phyloP scores from a whole-genome alignment of 2,329 filamentous ascomycete genomes.

The Aspergillus spinulosporus region DNA sequence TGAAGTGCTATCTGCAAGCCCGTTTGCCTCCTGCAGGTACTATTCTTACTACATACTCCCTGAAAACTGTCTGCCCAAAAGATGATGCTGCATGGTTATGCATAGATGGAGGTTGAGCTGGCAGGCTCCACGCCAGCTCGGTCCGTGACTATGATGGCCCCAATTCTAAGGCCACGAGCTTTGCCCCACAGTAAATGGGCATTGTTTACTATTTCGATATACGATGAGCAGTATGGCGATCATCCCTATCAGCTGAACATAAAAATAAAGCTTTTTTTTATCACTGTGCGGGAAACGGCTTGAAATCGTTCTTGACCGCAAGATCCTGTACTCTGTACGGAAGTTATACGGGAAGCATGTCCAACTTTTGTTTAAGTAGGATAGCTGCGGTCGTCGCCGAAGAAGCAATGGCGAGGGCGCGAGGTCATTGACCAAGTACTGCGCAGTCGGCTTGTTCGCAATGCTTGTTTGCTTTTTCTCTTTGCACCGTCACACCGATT shows the following conservation, averaged over 20 bases:
- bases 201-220: constrained; percentile 19
- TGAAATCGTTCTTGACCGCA: constrained; percentile 5
- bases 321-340: not conserved
- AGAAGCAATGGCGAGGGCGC: not conserved
- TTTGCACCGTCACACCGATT: not conserved
- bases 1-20: constrained; percentile 8
- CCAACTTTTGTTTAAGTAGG: not conserved
- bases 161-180: constrained; percentile 8
- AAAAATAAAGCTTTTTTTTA: not conserved
- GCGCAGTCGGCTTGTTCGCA: not conserved
- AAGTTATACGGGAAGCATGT: not conserved
- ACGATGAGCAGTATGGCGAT: constrained; percentile 21
- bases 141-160: constrained; percentile 10
- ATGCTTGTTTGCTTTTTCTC: constrained; percentile 4
- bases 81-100: constrained; percentile 17
- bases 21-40: constrained; percentile 25
- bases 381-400: not conserved
- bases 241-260: constrained; percentile 17
- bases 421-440: not conserved
- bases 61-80: constrained; percentile 18
- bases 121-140: constrained; percentile 5
- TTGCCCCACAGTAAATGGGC: constrained; percentile 16
- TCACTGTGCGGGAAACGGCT: not conserved
- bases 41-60: not conserved
- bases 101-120: constrained; percentile 20